Conservation (phyloP, 208 protist genomes). For the Endotrypanum monterogeii region DNA sequence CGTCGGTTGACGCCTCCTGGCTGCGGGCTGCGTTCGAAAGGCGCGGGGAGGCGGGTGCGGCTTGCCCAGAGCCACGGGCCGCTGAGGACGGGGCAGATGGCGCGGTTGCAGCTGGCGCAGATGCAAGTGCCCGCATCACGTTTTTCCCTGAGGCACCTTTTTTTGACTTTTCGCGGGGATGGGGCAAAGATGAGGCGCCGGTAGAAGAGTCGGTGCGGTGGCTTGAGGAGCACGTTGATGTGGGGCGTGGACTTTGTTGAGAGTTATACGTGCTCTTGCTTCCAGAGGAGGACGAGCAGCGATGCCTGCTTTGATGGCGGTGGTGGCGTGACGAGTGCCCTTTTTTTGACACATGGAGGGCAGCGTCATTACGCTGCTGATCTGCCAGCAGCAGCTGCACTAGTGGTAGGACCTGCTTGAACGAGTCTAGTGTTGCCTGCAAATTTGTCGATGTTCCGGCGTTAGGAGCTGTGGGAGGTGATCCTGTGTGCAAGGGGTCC, state of each 20-base stretch:
- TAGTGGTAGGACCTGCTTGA: conserved; percentile 26
- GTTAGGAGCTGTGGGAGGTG: background rate
- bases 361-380: conserved; percentile 10
- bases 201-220: background rate
- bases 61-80: background rate
- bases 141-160: background rate
- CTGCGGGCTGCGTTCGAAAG: background rate
- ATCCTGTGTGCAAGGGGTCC: conserved; percentile 6
- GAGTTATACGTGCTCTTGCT: background rate
- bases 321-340: background rate
- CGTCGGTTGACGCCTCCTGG: conserved; percentile 1
- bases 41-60: background rate
- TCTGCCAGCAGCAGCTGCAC: conserved; percentile 25
- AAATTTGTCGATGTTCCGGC: background rate
- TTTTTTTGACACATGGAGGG: background rate
- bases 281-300: background rate
- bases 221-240: background rate
- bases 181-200: background rate
- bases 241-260: too few relatives aligned
- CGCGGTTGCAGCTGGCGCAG: background rate
- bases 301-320: background rate
- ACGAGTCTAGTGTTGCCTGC: conserved; percentile 26
- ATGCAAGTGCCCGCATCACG: background rate
- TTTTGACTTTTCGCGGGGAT: background rate
- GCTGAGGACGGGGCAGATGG: background rate